Percentiles rank a stretch among this genome's conserved stretches.
Evolutionary conservation across 164 flowering plant genomes (phyloP).

Genomic region (Nymphaea thermarum): DNA sequence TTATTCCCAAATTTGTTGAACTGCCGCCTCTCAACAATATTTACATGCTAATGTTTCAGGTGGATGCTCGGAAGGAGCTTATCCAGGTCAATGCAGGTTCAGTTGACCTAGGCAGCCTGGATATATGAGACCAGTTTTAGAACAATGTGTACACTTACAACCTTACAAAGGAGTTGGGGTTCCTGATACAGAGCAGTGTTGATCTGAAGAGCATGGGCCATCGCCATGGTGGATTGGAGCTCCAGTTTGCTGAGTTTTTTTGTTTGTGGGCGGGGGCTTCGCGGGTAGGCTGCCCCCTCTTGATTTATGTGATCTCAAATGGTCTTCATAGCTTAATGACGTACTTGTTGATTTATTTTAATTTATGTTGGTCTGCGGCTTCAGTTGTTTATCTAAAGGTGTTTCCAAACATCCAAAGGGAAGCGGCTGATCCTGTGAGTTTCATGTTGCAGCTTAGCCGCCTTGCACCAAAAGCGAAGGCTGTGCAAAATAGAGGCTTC

Average conservation of each 20-base stretch:
- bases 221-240: background rate
- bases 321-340: background rate
- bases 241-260: background rate
- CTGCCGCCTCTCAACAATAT: background rate
- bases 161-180: too few species aligned
- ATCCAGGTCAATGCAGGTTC: conserved; percentile 42
- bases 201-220: background rate
- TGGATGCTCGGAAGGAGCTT: conserved; percentile 69
- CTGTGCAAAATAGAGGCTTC: background rate
- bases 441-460: too few species aligned
- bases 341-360: background rate
- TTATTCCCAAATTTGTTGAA: background rate
- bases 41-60: conserved; percentile 28
- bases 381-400: too few species aligned
- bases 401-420: too few species aligned
- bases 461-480: background rate
- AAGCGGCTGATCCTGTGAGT: too few species aligned
- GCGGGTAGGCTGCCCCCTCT: too few species aligned
- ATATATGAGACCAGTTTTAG: conserved; percentile 31
- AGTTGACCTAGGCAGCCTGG: conserved; percentile 52
- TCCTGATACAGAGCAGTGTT: too few species aligned
- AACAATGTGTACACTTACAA: background rate
- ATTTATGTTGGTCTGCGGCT: background rate
- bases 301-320: too few species aligned
- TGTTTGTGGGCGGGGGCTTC: too few species aligned